phyloP scores from a whole-genome alignment of 176 grass and related monocot genomes.

The Zea luxurians region DNA sequence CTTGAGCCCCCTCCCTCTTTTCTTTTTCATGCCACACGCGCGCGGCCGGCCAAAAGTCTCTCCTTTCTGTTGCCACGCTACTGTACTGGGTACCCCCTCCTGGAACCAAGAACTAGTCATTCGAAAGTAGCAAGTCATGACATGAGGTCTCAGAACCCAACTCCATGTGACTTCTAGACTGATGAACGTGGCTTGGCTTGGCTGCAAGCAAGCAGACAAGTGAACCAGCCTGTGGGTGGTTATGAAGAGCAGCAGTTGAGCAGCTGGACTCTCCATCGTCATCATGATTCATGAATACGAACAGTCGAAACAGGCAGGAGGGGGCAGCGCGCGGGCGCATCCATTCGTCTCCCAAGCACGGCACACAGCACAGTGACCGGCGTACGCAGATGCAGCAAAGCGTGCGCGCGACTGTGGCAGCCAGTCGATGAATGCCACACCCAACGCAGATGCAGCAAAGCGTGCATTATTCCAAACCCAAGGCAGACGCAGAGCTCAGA shows the following conservation, averaged over 20 bases:
- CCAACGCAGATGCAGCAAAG: too few relatives aligned
- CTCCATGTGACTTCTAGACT: slow-evolving; percentile 20
- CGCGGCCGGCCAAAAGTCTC: not conserved
- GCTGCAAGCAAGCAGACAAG: not conserved
- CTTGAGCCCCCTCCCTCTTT: not conserved
- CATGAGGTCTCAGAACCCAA: not conserved
- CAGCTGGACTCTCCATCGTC: too few relatives aligned
- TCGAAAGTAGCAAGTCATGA: slow-evolving; percentile 26
- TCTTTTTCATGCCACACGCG: slow-evolving; percentile 35
- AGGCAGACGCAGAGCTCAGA: too few relatives aligned
- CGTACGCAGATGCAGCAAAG: too few relatives aligned
- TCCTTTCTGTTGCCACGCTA: slow-evolving; percentile 32
- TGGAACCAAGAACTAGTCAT: slow-evolving; percentile 33
- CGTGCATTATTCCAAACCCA: too few relatives aligned
- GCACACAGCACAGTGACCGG: too few relatives aligned
- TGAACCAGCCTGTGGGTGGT: not conserved
- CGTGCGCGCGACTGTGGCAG: too few relatives aligned
- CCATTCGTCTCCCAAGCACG: too few relatives aligned
- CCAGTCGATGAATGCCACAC: too few relatives aligned
- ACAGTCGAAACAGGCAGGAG: too few relatives aligned
- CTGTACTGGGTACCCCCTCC: not conserved
- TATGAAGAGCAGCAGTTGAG: not conserved
- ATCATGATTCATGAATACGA: too few relatives aligned
- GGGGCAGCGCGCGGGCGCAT: too few relatives aligned
- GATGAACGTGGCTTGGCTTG: not conserved